Conservation (phyloP, 176 grass and related monocot species). For the Puccinellia tenuiflora region DNA sequence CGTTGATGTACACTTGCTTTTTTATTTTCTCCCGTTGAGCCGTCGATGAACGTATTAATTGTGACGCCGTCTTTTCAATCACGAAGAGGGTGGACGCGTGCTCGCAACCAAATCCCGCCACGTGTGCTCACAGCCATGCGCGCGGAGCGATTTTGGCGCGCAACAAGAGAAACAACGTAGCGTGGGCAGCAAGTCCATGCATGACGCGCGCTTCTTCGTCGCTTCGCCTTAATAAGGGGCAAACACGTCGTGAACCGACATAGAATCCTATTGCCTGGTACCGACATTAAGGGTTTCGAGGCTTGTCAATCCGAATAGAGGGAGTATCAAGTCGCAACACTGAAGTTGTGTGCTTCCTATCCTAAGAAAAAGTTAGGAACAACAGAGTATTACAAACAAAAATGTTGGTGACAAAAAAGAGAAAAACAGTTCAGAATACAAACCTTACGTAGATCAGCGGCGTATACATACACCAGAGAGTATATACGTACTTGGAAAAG, state of each 20-base stretch:
- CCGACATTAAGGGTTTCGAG: not conserved
- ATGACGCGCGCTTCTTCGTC: not conserved
- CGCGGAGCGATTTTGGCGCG: too few species aligned
- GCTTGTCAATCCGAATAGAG: not conserved
- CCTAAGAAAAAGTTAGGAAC: not conserved
- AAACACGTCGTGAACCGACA: not conserved
- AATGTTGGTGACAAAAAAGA: not conserved
- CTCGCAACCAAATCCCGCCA: not conserved
- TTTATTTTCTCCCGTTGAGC: too few species aligned
- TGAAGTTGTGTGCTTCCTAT: not conserved
- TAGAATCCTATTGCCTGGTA: not conserved
- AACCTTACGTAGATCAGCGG: not conserved
- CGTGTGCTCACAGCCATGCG: too few species aligned
- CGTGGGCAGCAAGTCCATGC: not conserved
- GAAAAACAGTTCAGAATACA: not conserved
- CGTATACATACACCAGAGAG: not conserved
- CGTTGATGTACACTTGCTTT: too few species aligned
- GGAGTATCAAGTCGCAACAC: not conserved
- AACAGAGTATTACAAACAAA: not conserved
- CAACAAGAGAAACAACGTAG: not conserved
- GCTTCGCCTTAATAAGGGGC: not conserved
- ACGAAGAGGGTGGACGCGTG: not conserved
- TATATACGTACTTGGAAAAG: not conserved
- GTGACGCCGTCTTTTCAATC: not conserved
- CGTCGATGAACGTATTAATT: not conserved